phyloP scores from a whole-genome alignment of 2,329 filamentous ascomycete genomes.

The Lecanicillium sp. region DNA sequence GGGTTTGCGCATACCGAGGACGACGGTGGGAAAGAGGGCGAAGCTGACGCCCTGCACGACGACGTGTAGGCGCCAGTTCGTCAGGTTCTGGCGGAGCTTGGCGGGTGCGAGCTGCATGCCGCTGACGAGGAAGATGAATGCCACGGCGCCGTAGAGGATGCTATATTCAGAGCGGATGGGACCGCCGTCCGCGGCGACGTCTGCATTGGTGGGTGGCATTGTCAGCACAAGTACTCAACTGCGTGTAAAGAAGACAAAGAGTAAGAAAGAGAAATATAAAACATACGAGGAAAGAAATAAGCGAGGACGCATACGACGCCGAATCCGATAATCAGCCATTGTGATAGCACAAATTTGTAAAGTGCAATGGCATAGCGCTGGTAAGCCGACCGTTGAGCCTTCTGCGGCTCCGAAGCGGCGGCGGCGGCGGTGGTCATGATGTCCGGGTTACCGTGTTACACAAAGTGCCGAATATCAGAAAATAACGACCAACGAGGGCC shows the following conservation, averaged over 20 bases:
- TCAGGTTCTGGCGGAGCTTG: constrained; percentile 54
- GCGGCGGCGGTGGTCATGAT: background rate
- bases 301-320: constrained; percentile 44
- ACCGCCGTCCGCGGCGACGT: background rate
- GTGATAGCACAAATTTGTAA: constrained; percentile 39
- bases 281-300: constrained; percentile 38
- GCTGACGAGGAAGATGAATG: constrained; percentile 64
- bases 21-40: constrained; percentile 56
- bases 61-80: constrained; percentile 62
- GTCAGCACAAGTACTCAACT: background rate
- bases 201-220: background rate
- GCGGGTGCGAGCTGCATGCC: constrained; percentile 61
- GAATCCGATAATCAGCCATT: constrained; percentile 62
- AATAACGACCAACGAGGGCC: background rate
- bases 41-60: constrained; percentile 64
- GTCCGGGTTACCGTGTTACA: no score
- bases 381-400: background rate
- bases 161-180: constrained; percentile 40
- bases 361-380: constrained; percentile 3
- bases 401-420: constrained; percentile 1
- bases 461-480: background rate
- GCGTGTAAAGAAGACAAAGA: no score
- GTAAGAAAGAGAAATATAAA: background rate
- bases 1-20: constrained; percentile 41
- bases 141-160: constrained; percentile 64